Percentiles rank a stretch among this genome's conserved stretches.
Evolutionary conservation across 2,329 filamentous ascomycete genomes (phyloP).

Genomic region (Cladosporium sp.): DNA sequence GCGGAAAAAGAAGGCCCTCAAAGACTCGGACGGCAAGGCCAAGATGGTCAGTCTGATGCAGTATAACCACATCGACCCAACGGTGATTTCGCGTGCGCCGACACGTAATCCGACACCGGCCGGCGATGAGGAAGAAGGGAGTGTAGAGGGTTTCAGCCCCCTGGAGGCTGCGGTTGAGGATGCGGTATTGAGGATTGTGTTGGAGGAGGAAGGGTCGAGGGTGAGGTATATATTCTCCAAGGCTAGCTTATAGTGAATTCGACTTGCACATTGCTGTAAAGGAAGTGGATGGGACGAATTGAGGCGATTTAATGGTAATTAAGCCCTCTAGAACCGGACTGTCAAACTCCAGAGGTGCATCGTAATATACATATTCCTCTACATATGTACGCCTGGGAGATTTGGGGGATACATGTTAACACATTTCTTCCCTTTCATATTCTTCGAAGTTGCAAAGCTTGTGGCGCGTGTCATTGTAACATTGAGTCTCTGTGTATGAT

Average conservation of each 20-base stretch:
- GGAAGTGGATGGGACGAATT: too few species aligned
- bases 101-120: conserved; percentile 25
- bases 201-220: conserved; percentile 42
- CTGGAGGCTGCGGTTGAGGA: conserved; percentile 44
- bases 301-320: too few species aligned
- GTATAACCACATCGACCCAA: conserved; percentile 50
- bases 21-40: conserved; percentile 29
- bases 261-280: too few species aligned
- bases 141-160: conserved; percentile 25
- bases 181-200: conserved; percentile 44
- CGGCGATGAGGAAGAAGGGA: conserved; percentile 30
- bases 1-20: conserved; percentile 27
- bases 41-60: conserved; percentile 52
- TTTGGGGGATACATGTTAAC: too few species aligned
- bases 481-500: too few species aligned
- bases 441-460: too few species aligned
- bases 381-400: too few species aligned
- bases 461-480: too few species aligned
- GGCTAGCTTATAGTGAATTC: conserved; percentile 18
- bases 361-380: too few species aligned
- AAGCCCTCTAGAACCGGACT: too few species aligned
- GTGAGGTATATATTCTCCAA: conserved; percentile 51
- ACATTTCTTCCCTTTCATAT: too few species aligned
- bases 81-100: conserved; percentile 29
- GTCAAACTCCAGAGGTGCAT: too few species aligned